Percentiles rank a stretch among this genome's conserved stretches.
These are phyloP conservation scores for Mycena galericulata DNA, from an alignment of 768 basidiomycete genomes.

Conservation along the genomic window DNA sequence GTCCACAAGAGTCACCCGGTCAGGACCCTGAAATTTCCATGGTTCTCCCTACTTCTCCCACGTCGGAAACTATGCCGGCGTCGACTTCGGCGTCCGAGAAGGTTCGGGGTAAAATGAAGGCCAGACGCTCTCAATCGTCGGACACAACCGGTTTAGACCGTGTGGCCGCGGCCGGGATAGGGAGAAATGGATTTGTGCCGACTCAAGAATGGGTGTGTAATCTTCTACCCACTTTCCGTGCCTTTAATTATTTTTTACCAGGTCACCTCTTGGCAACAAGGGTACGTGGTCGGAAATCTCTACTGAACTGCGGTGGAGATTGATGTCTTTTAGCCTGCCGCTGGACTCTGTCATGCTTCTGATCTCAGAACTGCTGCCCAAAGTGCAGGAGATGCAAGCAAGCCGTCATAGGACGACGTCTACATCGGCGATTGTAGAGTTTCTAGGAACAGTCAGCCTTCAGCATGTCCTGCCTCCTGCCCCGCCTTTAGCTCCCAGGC, in stretches of 20 bases:
- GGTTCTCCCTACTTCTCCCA: constrained; percentile 57
- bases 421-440: constrained; percentile 77
- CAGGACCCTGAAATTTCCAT: constrained; percentile 50
- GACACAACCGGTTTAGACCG: constrained; percentile 70
- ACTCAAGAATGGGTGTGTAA: constrained; percentile 95
- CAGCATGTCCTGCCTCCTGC: constrained; percentile 79
- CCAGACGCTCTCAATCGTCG: constrained; percentile 68
- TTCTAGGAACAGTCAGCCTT: constrained; percentile 77
- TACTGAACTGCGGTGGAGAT: constrained; percentile 12
- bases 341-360: constrained; percentile 89
- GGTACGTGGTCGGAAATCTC: constrained; percentile 59
- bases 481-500: constrained; percentile 73
- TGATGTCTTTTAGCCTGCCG: constrained; percentile 70
- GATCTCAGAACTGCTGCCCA: constrained; percentile 90
- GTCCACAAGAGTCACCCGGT: constrained; percentile 36
- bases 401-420: constrained; percentile 73
- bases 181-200: constrained; percentile 92
- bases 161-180: constrained; percentile 76
- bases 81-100: constrained; percentile 77
- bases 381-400: constrained; percentile 83
- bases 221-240: background rate
- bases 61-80: constrained; percentile 50
- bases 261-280: constrained; percentile 97
- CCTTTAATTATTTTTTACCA: constrained; percentile 40
- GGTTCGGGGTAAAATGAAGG: constrained; percentile 91